Evolutionary conservation across 2,329 filamentous ascomycete species (phyloP).

Genomic region (Pseudopithomyces chartarum): DNA sequence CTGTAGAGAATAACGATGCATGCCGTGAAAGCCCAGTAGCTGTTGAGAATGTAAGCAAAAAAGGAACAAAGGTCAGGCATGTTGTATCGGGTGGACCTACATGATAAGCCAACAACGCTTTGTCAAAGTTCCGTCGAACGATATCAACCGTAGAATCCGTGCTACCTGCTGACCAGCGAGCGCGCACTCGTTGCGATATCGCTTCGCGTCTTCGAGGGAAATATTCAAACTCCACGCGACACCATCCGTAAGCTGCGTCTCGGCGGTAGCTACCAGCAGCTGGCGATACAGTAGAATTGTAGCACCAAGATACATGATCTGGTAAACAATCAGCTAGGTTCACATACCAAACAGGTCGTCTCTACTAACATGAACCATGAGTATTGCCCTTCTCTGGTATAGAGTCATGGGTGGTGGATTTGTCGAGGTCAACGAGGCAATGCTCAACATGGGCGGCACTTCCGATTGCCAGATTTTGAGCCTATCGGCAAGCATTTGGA

Average conservation of each 20-base stretch:
- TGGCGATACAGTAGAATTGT: conserved; percentile 44
- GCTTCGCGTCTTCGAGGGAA: conserved; percentile 30
- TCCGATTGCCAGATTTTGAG: conserved; percentile 41
- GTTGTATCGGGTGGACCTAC: conserved; percentile 18
- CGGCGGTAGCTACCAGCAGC: conserved; percentile 37
- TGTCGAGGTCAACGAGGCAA: conserved; percentile 33
- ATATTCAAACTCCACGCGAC: conserved; percentile 29
- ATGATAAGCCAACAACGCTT: conserved; percentile 47
- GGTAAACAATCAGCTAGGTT: background rate
- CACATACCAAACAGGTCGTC: background rate
- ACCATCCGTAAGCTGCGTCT: conserved; percentile 35
- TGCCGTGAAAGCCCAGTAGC: conserved; percentile 45
- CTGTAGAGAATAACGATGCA: conserved; percentile 42
- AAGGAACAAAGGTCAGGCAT: background rate
- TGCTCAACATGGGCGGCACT: conserved; percentile 38
- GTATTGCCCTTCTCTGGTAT: conserved; percentile 40
- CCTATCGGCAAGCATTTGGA: conserved; percentile 34
- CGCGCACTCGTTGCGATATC: conserved; percentile 38
- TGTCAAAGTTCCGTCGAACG: conserved; percentile 41
- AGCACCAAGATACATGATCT: conserved; percentile 47
- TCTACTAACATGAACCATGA: conserved; percentile 43
- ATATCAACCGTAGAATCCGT: conserved; percentile 40
- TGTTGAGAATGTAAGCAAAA: conserved; percentile 8
- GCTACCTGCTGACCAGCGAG: conserved; percentile 43
- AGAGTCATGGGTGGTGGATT: conserved; percentile 29